Conservation (phyloP, 306 rosid species). For the Astragalus membranaceus region DNA sequence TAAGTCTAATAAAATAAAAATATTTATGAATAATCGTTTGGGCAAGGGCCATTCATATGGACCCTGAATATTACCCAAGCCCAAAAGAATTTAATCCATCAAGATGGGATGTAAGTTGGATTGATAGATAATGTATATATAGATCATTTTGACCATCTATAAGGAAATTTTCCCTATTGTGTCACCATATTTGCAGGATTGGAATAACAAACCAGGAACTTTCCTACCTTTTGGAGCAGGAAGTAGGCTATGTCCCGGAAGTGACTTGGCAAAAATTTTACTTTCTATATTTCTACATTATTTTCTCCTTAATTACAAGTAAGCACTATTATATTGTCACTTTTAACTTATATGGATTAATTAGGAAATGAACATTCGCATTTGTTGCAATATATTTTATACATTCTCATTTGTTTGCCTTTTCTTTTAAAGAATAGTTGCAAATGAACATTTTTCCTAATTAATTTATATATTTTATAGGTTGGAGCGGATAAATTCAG, state of each 20-base stretch:
- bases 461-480: slow-evolving; percentile 5
- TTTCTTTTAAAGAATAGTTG: not conserved
- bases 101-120: not conserved
- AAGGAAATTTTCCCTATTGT: no score
- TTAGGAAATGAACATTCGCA: no score
- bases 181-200: not conserved
- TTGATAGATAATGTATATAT: not conserved
- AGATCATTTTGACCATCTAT: not conserved
- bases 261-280: not conserved
- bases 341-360: not conserved
- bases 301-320: not conserved
- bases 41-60: slow-evolving; percentile 31
- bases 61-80: not conserved
- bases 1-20: no score
- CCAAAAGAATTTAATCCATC: not conserved
- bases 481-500: slow-evolving; percentile 37
- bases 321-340: not conserved
- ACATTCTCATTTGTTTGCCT: not conserved
- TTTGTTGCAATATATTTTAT: no score
- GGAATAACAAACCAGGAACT: not conserved
- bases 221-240: not conserved
- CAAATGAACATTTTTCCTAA: not conserved
- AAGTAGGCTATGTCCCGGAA: not conserved
- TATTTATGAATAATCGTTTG: not conserved
- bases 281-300: not conserved